Conservation (phyloP, 2,329 filamentous ascomycete genomes). For the Exophiala sideris region DNA sequence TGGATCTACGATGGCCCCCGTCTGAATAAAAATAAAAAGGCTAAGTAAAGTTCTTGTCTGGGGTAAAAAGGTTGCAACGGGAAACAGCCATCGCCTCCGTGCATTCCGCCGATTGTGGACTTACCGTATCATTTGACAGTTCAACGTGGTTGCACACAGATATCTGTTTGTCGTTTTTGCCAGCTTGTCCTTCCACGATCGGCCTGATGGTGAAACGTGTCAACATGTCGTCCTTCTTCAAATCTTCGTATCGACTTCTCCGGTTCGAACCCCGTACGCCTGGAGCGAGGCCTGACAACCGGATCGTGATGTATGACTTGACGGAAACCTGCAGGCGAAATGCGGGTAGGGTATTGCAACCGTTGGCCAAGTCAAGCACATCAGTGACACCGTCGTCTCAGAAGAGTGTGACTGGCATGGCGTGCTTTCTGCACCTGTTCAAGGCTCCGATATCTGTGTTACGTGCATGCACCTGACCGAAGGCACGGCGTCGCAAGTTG, state of each 20-base stretch:
- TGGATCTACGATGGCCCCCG: not conserved
- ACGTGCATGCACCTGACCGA: not conserved
- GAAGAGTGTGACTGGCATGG: not conserved
- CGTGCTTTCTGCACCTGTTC: not conserved
- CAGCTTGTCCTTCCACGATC: not conserved
- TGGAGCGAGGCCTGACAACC: conserved; percentile 6
- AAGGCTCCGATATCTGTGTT: not conserved
- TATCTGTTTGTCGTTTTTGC: not conserved
- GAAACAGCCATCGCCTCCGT: not conserved
- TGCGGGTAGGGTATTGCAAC: conserved; percentile 11
- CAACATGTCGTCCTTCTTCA: not conserved
- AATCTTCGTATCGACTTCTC: not conserved
- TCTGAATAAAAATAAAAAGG: not conserved
- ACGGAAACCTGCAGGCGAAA: conserved; percentile 8
- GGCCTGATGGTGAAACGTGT: not conserved
- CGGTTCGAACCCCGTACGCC: conserved; percentile 8
- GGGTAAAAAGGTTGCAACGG: not conserved
- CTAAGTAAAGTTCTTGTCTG: not conserved
- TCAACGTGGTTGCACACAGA: not conserved
- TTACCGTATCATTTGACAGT: not conserved
- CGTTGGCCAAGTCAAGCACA: conserved; percentile 7
- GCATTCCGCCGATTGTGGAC: not conserved
- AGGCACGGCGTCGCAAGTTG: too few species aligned
- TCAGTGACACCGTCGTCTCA: conserved; percentile 12
- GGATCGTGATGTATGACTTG: conserved; percentile 5